These are phyloP conservation scores for Pyrus bretschneideri DNA, from an alignment of 306 rosid genomes.

Conservation along the genomic window DNA sequence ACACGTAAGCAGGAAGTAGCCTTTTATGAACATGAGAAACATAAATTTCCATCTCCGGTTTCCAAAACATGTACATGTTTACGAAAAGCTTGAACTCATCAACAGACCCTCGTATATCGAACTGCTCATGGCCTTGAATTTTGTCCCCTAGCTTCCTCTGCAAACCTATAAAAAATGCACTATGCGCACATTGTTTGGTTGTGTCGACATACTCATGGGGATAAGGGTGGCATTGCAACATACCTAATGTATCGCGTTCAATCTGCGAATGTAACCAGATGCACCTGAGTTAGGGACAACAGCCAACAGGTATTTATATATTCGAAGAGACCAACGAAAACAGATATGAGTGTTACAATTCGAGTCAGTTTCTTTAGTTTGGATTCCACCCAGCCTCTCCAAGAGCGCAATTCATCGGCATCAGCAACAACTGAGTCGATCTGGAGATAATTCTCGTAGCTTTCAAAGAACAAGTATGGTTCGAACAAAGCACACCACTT, in stretches of 20 bases:
- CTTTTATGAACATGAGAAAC: conserved; percentile 84
- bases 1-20: conserved; percentile 71
- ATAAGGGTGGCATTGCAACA: conserved; percentile 92
- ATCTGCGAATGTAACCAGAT: conserved; percentile 48
- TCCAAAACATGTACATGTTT: conserved; percentile 65
- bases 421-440: conserved; percentile 69
- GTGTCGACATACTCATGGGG: conserved; percentile 63
- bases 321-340: neutral
- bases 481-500: conserved; percentile 78
- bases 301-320: neutral
- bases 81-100: conserved; percentile 82
- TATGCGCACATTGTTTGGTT: conserved; percentile 68
- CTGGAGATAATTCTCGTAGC: conserved; percentile 76
- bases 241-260: conserved; percentile 78
- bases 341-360: conserved; percentile 30
- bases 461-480: conserved; percentile 67
- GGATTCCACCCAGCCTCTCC: conserved; percentile 98
- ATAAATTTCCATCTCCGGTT: conserved; percentile 76
- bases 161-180: conserved; percentile 87
- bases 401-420: conserved; percentile 59
- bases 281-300: neutral
- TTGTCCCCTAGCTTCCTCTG: conserved; percentile 71
- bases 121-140: conserved; percentile 65
- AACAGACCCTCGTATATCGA: conserved; percentile 84
- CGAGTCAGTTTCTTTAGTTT: conserved; percentile 67